Evolutionary conservation across 2,329 filamentous ascomycete species (phyloP).

Genomic region (Pestalotiopsis sp.): DNA sequence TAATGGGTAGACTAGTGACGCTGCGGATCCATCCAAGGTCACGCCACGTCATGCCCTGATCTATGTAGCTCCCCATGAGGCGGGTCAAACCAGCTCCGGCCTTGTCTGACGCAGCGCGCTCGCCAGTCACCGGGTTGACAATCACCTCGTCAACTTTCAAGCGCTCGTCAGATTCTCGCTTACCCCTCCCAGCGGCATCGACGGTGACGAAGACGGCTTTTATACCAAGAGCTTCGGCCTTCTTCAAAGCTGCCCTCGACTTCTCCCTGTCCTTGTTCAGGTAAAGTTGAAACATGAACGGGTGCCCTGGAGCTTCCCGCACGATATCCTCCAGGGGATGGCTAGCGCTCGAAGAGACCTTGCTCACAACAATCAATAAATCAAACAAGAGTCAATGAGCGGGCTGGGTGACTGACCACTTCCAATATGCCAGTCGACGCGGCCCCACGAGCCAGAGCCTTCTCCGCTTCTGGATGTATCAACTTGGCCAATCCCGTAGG

Average conservation of each 20-base stretch:
- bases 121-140: conserved; percentile 52
- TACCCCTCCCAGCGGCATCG: conserved; percentile 60
- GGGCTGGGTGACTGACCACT: background rate
- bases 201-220: conserved; percentile 62
- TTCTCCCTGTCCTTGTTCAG: conserved; percentile 17
- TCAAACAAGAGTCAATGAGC: background rate
- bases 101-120: conserved; percentile 51
- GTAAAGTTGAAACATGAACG: conserved; percentile 19
- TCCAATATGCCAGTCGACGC: background rate
- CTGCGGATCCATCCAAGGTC: conserved; percentile 68
- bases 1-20: conserved; percentile 56
- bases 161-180: conserved; percentile 54
- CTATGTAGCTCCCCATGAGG: conserved; percentile 60
- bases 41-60: conserved; percentile 62
- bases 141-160: conserved; percentile 50
- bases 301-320: background rate
- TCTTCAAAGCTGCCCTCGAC: conserved; percentile 12
- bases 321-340: conserved; percentile 8
- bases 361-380: conserved; percentile 11
- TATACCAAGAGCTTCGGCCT: conserved; percentile 37
- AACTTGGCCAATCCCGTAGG: conserved; percentile 15
- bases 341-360: conserved; percentile 16
- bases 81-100: conserved; percentile 59
- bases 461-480: conserved; percentile 17
- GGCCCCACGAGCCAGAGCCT: conserved; percentile 4